Conservation (phyloP, 345 rosid genomes). For the Hibiscus tridactylites region DNA sequence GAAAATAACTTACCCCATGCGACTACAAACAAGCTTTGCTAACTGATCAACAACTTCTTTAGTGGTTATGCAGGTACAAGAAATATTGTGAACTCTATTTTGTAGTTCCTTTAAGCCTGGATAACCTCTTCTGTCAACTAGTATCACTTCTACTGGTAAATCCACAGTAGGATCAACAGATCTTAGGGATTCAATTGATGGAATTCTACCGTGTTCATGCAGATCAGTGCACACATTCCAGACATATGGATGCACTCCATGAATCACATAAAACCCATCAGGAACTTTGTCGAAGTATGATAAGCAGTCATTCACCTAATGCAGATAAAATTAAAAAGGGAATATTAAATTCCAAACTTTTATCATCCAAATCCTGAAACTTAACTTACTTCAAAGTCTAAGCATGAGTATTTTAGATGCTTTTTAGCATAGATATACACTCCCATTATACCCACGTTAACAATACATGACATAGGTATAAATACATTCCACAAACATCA, state of each 20-base stretch:
- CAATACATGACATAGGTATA: background rate
- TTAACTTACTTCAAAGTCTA: too few species aligned
- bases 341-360: background rate
- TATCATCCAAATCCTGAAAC: background rate
- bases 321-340: conserved; percentile 14
- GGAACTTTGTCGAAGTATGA: conserved; percentile 90
- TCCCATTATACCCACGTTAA: background rate
- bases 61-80: conserved; percentile 58
- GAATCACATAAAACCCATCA: conserved; percentile 86
- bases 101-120: conserved; percentile 75
- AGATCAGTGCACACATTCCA: conserved; percentile 87
- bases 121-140: conserved; percentile 71
- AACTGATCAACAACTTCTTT: conserved; percentile 91
- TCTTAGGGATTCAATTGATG: conserved; percentile 72
- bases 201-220: conserved; percentile 80
- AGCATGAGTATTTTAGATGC: too few species aligned
- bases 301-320: conserved; percentile 90
- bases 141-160: conserved; percentile 69
- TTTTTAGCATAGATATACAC: background rate
- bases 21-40: conserved; percentile 83
- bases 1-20: conserved; percentile 69
- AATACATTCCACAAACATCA: background rate
- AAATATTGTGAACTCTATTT: conserved; percentile 64
- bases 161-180: conserved; percentile 56
- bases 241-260: conserved; percentile 84